phyloP scores from a whole-genome alignment of 2,329 filamentous ascomycete genomes.

The Fusarium keratoplasticum region DNA sequence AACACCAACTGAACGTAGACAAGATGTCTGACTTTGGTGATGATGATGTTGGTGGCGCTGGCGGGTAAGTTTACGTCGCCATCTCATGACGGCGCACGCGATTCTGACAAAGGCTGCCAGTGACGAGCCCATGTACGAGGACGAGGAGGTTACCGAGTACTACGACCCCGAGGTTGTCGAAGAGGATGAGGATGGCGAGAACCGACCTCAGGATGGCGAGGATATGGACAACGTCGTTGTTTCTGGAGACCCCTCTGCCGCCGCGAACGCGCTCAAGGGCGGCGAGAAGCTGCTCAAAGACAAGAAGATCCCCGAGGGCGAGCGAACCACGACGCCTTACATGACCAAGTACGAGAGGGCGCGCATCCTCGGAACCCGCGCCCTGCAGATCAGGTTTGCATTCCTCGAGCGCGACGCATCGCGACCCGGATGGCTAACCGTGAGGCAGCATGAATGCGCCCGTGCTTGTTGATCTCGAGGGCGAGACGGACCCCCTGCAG shows the following conservation, averaged over 20 bases:
- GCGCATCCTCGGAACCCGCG: slow-evolving; percentile 90
- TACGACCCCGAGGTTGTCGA: slow-evolving; percentile 67
- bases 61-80: slow-evolving; percentile 60
- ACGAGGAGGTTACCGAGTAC: slow-evolving; percentile 72
- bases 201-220: slow-evolving; percentile 63
- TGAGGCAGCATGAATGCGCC: slow-evolving; percentile 89
- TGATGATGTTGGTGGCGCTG: slow-evolving; percentile 69
- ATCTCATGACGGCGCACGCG: slow-evolving; percentile 15
- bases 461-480: slow-evolving; percentile 94
- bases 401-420: slow-evolving; percentile 3
- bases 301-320: slow-evolving; percentile 91
- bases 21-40: slow-evolving; percentile 81
- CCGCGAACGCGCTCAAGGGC: slow-evolving; percentile 65
- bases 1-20: slow-evolving; percentile 1
- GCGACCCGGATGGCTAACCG: slow-evolving; percentile 14
- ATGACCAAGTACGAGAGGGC: slow-evolving; percentile 99
- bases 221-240: slow-evolving; percentile 71
- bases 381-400: slow-evolving; percentile 90
- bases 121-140: slow-evolving; percentile 78
- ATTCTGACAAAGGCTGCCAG: slow-evolving; percentile 55
- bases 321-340: slow-evolving; percentile 94
- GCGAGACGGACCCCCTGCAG: slow-evolving; percentile 96
- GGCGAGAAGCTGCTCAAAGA: slow-evolving; percentile 71
- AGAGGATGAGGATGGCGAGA: slow-evolving; percentile 64
- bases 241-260: slow-evolving; percentile 71